A percentile compares a stretch with the other conserved stretches of the same genome.
phyloP scores from a whole-genome alignment of 1,139 yeast species.

The Geotrichum australiense region DNA sequence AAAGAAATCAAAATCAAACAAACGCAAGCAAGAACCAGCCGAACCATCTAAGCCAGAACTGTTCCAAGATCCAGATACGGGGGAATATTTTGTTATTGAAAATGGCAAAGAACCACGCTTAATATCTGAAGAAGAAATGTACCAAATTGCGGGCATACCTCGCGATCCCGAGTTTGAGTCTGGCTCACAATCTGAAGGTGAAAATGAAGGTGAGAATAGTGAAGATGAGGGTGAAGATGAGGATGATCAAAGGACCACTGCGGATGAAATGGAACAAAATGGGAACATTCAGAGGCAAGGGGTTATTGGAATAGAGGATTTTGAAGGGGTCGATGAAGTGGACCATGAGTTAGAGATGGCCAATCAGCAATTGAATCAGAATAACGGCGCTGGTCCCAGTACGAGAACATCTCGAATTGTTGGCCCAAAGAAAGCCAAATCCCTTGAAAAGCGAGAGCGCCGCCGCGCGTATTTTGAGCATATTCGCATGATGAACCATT shows the following conservation, averaged over 20 bases:
- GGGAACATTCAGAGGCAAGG: slow-evolving; percentile 1
- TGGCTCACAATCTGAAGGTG: background rate
- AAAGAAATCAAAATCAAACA: too few species aligned
- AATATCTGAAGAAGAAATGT: slow-evolving; percentile 13
- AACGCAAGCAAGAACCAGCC: too few species aligned
- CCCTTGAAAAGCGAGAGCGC: slow-evolving; percentile 19
- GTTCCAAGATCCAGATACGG: slow-evolving; percentile 11
- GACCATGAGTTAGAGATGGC: slow-evolving; percentile 17
- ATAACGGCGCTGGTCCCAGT: slow-evolving; percentile 13
- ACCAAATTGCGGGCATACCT: slow-evolving; percentile 13
- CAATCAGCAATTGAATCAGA: slow-evolving; percentile 14
- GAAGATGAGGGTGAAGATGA: slow-evolving; percentile 8
- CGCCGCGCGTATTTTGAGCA: slow-evolving; percentile 19
- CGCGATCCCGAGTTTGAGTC: slow-evolving; percentile 6
- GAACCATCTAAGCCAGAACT: slow-evolving; percentile 7
- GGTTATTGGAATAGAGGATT: slow-evolving; percentile 17
- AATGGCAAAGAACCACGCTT: slow-evolving; percentile 5
- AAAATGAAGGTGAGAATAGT: background rate
- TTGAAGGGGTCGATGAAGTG: slow-evolving; percentile 16
- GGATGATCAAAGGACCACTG: background rate
- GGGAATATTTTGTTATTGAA: slow-evolving; percentile 13
- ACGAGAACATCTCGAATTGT: slow-evolving; percentile 12
- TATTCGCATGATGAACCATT: slow-evolving; percentile 15
- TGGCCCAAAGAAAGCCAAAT: slow-evolving; percentile 20
- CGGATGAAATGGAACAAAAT: slow-evolving; percentile 1